These are phyloP conservation scores for Debaryomyces maramus DNA, from an alignment of 805 yeast genomes.

Conservation along the genomic window DNA sequence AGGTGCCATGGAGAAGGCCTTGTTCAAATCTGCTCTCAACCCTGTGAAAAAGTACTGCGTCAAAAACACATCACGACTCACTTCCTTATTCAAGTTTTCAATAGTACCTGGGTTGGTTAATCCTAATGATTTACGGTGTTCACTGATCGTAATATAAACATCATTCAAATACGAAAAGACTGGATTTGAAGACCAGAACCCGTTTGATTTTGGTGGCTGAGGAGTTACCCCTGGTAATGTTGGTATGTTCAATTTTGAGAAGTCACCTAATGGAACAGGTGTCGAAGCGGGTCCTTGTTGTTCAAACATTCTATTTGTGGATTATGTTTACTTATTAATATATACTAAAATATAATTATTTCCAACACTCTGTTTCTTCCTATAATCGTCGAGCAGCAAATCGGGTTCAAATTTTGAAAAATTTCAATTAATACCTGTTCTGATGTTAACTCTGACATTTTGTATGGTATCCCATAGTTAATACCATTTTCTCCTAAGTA, in stretches of 20 bases:
- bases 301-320: constrained; percentile 7
- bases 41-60: constrained; percentile 92
- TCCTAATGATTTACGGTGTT: constrained; percentile 79
- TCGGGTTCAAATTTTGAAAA: constrained; percentile 3
- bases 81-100: constrained; percentile 92
- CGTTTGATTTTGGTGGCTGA: constrained; percentile 51
- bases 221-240: constrained; percentile 60
- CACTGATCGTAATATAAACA: constrained; percentile 66
- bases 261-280: constrained; percentile 57
- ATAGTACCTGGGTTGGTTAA: constrained; percentile 91
- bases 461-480: constrained; percentile 2
- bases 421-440: constrained; percentile 6
- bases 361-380: not conserved
- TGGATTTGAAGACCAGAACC: constrained; percentile 82
- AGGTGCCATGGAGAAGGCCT: constrained; percentile 87
- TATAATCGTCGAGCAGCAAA: constrained; percentile 4
- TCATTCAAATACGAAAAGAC: constrained; percentile 76
- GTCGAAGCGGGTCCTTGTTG: constrained; percentile 16
- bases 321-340: constrained; percentile 1
- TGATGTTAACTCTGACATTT: constrained; percentile 3
- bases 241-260: constrained; percentile 55
- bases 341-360: not conserved
- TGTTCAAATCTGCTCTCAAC: constrained; percentile 92
- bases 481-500: not conserved
- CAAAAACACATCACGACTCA: constrained; percentile 87